Evolutionary conservation across 441 rosid species (phyloP).

Genomic region (Metrosideros polymorpha): DNA sequence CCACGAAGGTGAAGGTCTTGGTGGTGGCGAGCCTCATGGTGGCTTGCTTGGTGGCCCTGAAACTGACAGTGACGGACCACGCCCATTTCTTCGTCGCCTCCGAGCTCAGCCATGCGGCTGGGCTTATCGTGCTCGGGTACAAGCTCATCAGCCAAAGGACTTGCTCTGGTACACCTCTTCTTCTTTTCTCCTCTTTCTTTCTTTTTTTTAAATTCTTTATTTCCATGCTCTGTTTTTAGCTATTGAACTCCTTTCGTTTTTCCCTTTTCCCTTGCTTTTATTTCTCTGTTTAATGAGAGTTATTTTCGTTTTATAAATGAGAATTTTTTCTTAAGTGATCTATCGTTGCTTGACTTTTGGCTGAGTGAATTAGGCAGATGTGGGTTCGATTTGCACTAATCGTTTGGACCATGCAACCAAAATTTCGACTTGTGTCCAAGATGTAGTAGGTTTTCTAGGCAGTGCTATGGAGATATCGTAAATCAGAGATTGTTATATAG

Average conservation of each 20-base stretch:
- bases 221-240: neutral
- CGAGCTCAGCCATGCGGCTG: slow-evolving; percentile 61
- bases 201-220: slow-evolving; percentile 32
- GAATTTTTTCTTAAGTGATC: no score
- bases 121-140: slow-evolving; percentile 56
- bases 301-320: no score
- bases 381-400: neutral
- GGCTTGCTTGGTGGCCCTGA: slow-evolving; percentile 29
- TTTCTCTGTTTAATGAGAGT: neutral
- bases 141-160: slow-evolving; percentile 61
- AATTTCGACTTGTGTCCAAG: neutral
- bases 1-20: slow-evolving; percentile 42
- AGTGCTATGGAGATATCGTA: neutral
- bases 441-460: neutral
- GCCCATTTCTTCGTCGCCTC: slow-evolving; percentile 53
- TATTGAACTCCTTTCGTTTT: neutral
- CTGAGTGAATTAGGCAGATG: neutral
- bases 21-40: slow-evolving; percentile 18
- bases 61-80: slow-evolving; percentile 19
- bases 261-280: neutral
- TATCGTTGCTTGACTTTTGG: neutral
- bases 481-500: neutral
- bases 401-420: neutral
- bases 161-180: slow-evolving; percentile 48
- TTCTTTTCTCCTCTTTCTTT: slow-evolving; percentile 8